Conservation (phyloP, 352 stramenopile genomes). For the Phytophthora capsici region DNA sequence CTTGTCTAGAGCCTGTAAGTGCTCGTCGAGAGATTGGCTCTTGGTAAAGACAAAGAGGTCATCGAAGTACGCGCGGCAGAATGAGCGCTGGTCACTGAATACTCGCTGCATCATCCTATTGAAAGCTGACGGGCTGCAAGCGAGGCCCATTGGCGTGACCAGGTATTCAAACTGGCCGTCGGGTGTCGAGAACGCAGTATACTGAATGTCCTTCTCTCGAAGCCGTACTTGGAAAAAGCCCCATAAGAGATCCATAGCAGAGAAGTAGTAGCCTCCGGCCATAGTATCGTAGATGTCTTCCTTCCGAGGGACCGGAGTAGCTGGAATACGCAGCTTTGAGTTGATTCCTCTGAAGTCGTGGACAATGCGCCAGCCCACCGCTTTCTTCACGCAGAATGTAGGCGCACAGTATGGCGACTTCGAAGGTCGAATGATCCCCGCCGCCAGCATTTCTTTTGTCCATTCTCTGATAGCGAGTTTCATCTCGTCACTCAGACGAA, state of each 20-base stretch:
- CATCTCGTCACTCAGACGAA: not conserved
- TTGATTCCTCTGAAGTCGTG: not conserved
- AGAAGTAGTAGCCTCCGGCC: not conserved
- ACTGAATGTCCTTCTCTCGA: not conserved
- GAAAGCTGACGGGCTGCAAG: conserved; percentile 5
- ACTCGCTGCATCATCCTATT: not conserved
- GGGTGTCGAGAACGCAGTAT: not conserved
- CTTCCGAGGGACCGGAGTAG: not conserved
- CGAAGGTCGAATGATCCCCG: not conserved
- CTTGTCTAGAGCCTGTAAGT: conserved; percentile 3
- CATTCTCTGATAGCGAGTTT: not conserved
- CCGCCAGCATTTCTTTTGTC: not conserved
- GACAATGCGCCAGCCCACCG: not conserved
- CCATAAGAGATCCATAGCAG: not conserved
- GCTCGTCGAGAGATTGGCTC: not conserved
- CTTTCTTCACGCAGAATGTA: not conserved
- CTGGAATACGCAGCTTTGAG: not conserved
- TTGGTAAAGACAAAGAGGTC: conserved; percentile 3
- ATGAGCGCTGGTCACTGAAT: not conserved
- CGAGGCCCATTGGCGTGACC: conserved; percentile 8
- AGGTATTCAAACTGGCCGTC: conserved; percentile 15
- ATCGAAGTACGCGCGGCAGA: not conserved
- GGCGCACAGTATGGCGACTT: not conserved
- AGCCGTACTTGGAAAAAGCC: not conserved
- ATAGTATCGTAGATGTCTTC: not conserved